phyloP scores from a whole-genome alignment of 139 green algal species.

The Coelastrella sp. region DNA sequence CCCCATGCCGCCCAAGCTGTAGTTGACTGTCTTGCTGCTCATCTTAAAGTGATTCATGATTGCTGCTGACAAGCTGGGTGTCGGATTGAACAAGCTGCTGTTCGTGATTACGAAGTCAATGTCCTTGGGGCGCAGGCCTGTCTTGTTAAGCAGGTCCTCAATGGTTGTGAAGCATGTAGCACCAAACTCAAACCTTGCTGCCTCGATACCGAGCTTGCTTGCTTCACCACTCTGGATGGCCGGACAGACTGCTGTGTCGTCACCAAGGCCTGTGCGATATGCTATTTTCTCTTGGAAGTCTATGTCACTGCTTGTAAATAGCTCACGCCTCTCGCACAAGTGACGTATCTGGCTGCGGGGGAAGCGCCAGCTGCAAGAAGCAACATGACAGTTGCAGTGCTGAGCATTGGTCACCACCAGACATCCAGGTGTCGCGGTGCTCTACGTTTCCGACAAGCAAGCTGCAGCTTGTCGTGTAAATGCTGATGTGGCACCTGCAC shows the following conservation, averaged over 20 bases:
- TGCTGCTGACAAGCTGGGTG: constrained; percentile 94
- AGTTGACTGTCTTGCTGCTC: constrained; percentile 88
- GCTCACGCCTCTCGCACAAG: constrained; percentile 50
- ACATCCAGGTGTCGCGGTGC: too few relatives aligned
- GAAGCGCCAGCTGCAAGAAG: constrained; percentile 27
- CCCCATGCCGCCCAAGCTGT: constrained; percentile 96
- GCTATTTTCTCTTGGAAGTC: constrained; percentile 94
- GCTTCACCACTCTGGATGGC: constrained; percentile 45
- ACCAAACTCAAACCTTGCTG: constrained; percentile 89
- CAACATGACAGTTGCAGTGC: too few relatives aligned
- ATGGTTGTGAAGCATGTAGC: constrained; percentile 72
- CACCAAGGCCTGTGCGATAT: constrained; percentile 83
- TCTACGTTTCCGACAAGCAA: neutral
- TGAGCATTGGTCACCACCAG: too few relatives aligned
- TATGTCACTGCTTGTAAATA: constrained; percentile 82
- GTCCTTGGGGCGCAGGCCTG: constrained; percentile 62
- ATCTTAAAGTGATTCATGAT: constrained; percentile 97
- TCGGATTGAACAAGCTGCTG: constrained; percentile 95
- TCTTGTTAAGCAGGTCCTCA: constrained; percentile 74
- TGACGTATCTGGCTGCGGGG: constrained; percentile 4
- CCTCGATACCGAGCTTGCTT: constrained; percentile 74
- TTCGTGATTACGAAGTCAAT: constrained; percentile 97
- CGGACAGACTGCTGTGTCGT: constrained; percentile 81
- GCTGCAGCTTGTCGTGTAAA: neutral
- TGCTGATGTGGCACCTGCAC: too few relatives aligned